Percentiles rank a stretch among this genome's conserved stretches.
Conservation (phyloP, 305 asterid genomes). For the Rubia balearica region DNA sequence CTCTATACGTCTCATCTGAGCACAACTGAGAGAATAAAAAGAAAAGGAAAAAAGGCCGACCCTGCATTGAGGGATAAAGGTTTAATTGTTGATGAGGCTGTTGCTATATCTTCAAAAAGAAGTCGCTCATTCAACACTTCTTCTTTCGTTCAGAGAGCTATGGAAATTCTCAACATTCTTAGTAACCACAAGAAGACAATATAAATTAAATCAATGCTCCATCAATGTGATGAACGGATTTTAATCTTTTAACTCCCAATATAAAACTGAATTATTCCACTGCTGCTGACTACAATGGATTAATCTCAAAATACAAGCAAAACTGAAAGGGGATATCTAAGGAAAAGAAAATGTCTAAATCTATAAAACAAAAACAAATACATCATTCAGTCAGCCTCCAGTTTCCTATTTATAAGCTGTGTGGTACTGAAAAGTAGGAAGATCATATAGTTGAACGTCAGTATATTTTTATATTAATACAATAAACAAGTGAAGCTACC, state of each 20-base stretch:
- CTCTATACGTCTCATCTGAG: too few relatives aligned
- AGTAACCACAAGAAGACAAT: background rate
- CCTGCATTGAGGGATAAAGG: too few relatives aligned
- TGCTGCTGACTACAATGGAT: background rate
- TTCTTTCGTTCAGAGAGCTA: background rate
- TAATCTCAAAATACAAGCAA: background rate
- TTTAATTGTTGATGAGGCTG: too few relatives aligned
- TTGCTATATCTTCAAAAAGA: background rate
- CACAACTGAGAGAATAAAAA: too few relatives aligned
- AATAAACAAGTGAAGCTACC: background rate
- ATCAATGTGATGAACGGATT: background rate
- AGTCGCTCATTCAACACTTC: background rate
- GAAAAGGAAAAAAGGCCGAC: too few relatives aligned
- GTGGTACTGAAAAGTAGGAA: background rate
- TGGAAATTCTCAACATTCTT: background rate
- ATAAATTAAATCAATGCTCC: background rate
- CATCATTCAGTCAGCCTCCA: background rate
- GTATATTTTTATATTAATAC: too few relatives aligned
- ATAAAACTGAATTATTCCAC: background rate
- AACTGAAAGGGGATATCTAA: background rate
- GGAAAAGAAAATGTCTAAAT: background rate
- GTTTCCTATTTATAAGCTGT: background rate
- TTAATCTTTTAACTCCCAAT: background rate
- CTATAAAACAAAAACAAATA: background rate
- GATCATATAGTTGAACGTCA: too few relatives aligned